These are phyloP conservation scores for Herpotrichia juniperi DNA, from an alignment of 2,329 filamentous ascomycete species.

Conservation along the genomic window DNA sequence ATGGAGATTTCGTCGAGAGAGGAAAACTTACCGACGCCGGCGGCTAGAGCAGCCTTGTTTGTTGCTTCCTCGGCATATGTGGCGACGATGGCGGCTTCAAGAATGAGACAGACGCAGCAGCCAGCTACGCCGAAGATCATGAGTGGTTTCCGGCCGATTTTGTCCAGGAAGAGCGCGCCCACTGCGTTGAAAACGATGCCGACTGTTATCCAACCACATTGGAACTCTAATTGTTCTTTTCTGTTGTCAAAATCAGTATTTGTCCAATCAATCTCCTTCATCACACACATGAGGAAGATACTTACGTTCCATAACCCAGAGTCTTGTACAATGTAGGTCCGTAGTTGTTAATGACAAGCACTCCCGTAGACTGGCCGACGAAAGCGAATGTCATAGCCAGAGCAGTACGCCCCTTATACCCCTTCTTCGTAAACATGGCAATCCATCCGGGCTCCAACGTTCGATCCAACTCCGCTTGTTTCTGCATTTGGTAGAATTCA, in stretches of 20 bases:
- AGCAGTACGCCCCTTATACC: slow-evolving; percentile 46
- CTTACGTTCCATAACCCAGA: slow-evolving; percentile 25
- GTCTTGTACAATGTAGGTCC: slow-evolving; percentile 29
- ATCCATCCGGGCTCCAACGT: slow-evolving; percentile 22
- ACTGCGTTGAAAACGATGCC: slow-evolving; percentile 27
- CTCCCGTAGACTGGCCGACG: slow-evolving; percentile 26
- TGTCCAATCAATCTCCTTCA: background rate
- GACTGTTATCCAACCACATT: slow-evolving; percentile 33
- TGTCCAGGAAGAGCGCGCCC: slow-evolving; percentile 21
- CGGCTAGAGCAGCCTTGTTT: slow-evolving; percentile 26
- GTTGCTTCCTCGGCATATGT: slow-evolving; percentile 26
- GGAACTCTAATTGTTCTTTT: slow-evolving; percentile 26
- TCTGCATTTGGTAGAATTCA: slow-evolving; percentile 37
- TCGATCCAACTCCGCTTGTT: slow-evolving; percentile 25
- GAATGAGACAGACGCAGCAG: slow-evolving; percentile 26
- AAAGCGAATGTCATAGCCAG: slow-evolving; percentile 30
- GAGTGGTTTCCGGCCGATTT: slow-evolving; percentile 22
- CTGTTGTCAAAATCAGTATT: slow-evolving; percentile 1
- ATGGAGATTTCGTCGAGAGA: background rate
- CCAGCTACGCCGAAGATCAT: slow-evolving; percentile 29
- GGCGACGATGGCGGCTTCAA: slow-evolving; percentile 33
- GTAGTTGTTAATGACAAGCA: slow-evolving; percentile 33
- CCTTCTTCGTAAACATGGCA: slow-evolving; percentile 29
- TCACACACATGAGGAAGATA: background rate
- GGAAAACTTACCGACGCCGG: slow-evolving; percentile 23